A percentile compares a stretch with the other conserved stretches of the same genome.
phyloP scores from a whole-genome alignment of 352 stramenopile species.

The Phytophthora quininea region DNA sequence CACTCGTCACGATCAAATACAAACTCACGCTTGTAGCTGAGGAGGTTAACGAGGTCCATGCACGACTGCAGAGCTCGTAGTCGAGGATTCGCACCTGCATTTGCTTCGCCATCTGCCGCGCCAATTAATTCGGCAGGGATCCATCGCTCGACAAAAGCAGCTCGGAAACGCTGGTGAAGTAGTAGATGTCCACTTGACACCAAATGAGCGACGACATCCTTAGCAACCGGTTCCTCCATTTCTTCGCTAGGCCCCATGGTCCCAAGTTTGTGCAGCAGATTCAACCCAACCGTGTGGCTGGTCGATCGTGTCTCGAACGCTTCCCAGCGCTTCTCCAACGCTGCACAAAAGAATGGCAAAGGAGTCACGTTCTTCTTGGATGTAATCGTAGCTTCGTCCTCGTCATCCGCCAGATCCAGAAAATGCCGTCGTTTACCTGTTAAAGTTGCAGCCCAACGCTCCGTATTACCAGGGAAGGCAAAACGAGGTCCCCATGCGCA shows the following conservation, averaged over 20 bases:
- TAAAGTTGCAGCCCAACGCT: constrained; percentile 31
- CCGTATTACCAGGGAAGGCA: constrained; percentile 40
- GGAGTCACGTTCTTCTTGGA: constrained; percentile 37
- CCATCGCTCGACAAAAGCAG: constrained; percentile 81
- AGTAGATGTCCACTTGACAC: constrained; percentile 64
- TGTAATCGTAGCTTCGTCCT: constrained; percentile 8
- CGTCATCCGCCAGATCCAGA: constrained; percentile 30
- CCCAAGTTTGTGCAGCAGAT: constrained; percentile 56
- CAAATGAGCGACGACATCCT: constrained; percentile 58
- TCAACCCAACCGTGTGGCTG: constrained; percentile 54
- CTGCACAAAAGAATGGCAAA: constrained; percentile 51
- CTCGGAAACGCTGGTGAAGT: constrained; percentile 74
- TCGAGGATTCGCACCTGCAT: constrained; percentile 48
- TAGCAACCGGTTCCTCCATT: constrained; percentile 60
- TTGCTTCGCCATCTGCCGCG: constrained; percentile 49
- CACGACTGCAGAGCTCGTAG: constrained; percentile 69
- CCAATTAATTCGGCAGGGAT: constrained; percentile 50
- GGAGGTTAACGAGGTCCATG: constrained; percentile 84
- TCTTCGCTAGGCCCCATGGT: constrained; percentile 43
- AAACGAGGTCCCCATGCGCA: constrained; percentile 64
- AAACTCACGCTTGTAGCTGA: constrained; percentile 89
- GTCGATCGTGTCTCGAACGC: constrained; percentile 60
- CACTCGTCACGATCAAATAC: constrained; percentile 78
- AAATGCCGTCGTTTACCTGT: constrained; percentile 22
- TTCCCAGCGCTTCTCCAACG: constrained; percentile 56